These are phyloP conservation scores for Leonotis leonurus DNA, from an alignment of 257 asterid species.

Conservation along the genomic window DNA sequence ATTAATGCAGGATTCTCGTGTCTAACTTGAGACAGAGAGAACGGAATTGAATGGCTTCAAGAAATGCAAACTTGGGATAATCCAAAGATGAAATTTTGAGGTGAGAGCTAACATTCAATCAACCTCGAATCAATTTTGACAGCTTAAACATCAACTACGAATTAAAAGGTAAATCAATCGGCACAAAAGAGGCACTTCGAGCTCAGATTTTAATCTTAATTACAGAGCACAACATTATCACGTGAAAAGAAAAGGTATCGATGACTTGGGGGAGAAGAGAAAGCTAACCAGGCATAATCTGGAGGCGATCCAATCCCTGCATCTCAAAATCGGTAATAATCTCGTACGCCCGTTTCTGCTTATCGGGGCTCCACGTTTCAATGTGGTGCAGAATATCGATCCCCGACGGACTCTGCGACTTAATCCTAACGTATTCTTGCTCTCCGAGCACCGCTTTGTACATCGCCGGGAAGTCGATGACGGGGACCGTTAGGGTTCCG, in stretches of 20 bases:
- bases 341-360: slow-evolving; percentile 55
- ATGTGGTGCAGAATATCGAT: slow-evolving; percentile 84
- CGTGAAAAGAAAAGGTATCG: too few species aligned
- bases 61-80: background rate
- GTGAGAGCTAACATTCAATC: too few species aligned
- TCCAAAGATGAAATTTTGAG: too few species aligned
- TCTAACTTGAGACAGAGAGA: too few species aligned
- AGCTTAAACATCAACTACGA: background rate
- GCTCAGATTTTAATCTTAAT: too few species aligned
- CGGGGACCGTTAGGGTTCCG: slow-evolving; percentile 94
- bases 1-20: too few species aligned
- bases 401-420: slow-evolving; percentile 53
- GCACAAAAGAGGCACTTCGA: too few species aligned
- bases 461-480: slow-evolving; percentile 82
- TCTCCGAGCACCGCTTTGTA: slow-evolving; percentile 85
- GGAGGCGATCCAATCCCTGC: slow-evolving; percentile 75
- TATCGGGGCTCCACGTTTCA: slow-evolving; percentile 74
- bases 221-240: too few species aligned
- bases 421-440: slow-evolving; percentile 43
- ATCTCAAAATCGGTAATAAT: slow-evolving; percentile 75
- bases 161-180: background rate
- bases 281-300: slow-evolving; percentile 82
- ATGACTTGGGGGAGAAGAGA: background rate
- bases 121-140: background rate
- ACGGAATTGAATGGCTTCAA: too few species aligned